Conservation (phyloP, 202 grass and related monocot species). For the Tripidium arundinaceum region DNA sequence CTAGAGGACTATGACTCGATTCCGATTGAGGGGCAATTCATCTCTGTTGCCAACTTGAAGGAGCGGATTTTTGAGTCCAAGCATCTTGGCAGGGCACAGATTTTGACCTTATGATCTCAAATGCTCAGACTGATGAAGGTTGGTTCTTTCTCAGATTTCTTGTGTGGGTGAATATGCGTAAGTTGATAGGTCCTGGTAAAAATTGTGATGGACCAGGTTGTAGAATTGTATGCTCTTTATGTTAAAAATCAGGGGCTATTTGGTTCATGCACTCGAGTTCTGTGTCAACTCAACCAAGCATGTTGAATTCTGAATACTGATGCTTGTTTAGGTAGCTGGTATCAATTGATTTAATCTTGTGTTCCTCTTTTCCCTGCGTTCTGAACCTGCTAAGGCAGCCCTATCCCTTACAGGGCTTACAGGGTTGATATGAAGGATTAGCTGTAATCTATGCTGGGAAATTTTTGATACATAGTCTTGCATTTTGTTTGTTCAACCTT, state of each 20-base stretch:
- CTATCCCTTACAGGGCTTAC: neutral
- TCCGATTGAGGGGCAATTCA: slow-evolving; percentile 93
- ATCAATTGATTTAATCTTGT: slow-evolving; percentile 1
- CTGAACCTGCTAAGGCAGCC: neutral
- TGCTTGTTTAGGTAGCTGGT: neutral
- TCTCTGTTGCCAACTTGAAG: slow-evolving; percentile 91
- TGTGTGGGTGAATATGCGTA: slow-evolving; percentile 20
- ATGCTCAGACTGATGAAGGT: slow-evolving; percentile 97
- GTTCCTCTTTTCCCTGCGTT: neutral
- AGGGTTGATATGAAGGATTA: slow-evolving; percentile 9
- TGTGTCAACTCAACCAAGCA: neutral
- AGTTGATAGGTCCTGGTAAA: slow-evolving; percentile 1
- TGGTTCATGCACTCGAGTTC: slow-evolving; percentile 1
- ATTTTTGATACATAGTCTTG: neutral
- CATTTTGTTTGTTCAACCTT: neutral
- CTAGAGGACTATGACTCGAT: slow-evolving; percentile 95
- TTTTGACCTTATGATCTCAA: slow-evolving; percentile 95
- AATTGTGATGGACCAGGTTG: neutral
- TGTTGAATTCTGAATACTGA: neutral
- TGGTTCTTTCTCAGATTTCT: slow-evolving; percentile 53
- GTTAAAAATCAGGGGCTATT: slow-evolving; percentile 8
- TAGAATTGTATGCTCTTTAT: slow-evolving; percentile 10
- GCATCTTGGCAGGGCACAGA: slow-evolving; percentile 94
- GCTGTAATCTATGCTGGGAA: neutral
- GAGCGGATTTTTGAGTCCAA: slow-evolving; percentile 96